Percentiles rank a stretch among this genome's conserved stretches.
These are phyloP conservation scores for Aquilaria agallochum DNA, from an alignment of 441 rosid genomes.

Conservation along the genomic window DNA sequence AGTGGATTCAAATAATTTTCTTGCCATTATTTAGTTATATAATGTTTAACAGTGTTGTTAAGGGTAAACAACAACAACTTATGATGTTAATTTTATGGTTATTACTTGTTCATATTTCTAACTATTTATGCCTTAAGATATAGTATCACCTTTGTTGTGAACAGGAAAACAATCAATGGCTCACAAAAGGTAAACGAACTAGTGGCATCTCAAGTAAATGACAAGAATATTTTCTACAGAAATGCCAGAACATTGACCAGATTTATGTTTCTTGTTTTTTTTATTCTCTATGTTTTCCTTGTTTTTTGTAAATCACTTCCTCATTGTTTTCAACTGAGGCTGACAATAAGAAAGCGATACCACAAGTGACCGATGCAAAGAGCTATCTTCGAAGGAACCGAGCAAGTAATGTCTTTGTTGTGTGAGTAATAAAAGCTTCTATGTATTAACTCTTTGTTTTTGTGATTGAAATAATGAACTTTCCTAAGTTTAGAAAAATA, in stretches of 20 bases:
- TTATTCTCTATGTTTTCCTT: background rate
- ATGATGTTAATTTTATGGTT: slow-evolving; percentile 1
- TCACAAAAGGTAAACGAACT: slow-evolving; percentile 27
- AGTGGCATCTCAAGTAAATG: slow-evolving; percentile 33
- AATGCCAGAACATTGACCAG: background rate
- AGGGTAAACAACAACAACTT: background rate
- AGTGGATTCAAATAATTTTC: background rate
- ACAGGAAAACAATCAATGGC: slow-evolving; percentile 43
- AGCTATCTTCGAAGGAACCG: slow-evolving; percentile 33
- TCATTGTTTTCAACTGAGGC: slow-evolving; percentile 42
- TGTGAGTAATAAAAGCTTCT: slow-evolving; percentile 34
- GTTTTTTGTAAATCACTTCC: slow-evolving; percentile 4
- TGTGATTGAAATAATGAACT: background rate
- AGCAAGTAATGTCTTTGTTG: slow-evolving; percentile 42
- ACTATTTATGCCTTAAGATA: slow-evolving; percentile 5
- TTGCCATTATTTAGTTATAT: background rate
- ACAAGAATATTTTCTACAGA: slow-evolving; percentile 1
- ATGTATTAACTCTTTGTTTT: background rate
- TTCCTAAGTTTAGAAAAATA: background rate
- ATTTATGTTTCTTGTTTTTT: background rate
- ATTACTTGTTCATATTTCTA: background rate
- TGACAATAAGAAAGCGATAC: slow-evolving; percentile 32
- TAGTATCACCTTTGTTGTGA: background rate
- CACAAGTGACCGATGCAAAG: slow-evolving; percentile 33
- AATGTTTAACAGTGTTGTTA: slow-evolving; percentile 1